phyloP scores from a whole-genome alignment of 208 protist genomes.

The Leishmania tarentolae region DNA sequence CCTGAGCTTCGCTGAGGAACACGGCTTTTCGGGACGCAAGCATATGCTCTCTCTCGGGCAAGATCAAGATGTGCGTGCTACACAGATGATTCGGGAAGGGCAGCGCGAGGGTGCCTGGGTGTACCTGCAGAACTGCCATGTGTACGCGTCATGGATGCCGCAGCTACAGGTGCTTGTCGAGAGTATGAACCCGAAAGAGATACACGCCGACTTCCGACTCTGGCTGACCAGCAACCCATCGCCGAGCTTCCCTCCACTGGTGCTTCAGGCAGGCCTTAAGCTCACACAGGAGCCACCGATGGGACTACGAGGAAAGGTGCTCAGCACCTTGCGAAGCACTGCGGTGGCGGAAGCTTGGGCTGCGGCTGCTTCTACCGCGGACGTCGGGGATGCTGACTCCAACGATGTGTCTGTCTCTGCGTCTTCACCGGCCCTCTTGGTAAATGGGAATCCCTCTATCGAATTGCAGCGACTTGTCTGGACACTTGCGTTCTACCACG shows the following conservation, averaged over 20 bases:
- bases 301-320: constrained; percentile 93
- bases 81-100: constrained; percentile 85
- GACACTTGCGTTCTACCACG: constrained; percentile 93
- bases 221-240: constrained; percentile 96
- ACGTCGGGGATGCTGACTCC: neutral
- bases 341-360: constrained; percentile 72
- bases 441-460: neutral
- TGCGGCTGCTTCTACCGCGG: constrained; percentile 26
- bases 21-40: constrained; percentile 82
- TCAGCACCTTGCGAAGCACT: constrained; percentile 64
- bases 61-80: constrained; percentile 91
- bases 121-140: constrained; percentile 96
- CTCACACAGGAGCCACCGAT: constrained; percentile 96
- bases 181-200: constrained; percentile 62
- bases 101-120: constrained; percentile 91
- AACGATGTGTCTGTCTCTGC: neutral
- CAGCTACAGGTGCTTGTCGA: constrained; percentile 90
- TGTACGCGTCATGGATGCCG: constrained; percentile 95
- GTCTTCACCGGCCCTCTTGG: neutral
- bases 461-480: constrained; percentile 86
- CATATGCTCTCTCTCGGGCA: constrained; percentile 94
- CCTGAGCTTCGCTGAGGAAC: constrained; percentile 87
- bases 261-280: constrained; percentile 95
- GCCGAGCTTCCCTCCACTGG: constrained; percentile 87
- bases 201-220: constrained; percentile 93